These are phyloP conservation scores for Apiotrichum montevideense DNA, from an alignment of 1,284 basidiomycete genomes.

Conservation along the genomic window DNA sequence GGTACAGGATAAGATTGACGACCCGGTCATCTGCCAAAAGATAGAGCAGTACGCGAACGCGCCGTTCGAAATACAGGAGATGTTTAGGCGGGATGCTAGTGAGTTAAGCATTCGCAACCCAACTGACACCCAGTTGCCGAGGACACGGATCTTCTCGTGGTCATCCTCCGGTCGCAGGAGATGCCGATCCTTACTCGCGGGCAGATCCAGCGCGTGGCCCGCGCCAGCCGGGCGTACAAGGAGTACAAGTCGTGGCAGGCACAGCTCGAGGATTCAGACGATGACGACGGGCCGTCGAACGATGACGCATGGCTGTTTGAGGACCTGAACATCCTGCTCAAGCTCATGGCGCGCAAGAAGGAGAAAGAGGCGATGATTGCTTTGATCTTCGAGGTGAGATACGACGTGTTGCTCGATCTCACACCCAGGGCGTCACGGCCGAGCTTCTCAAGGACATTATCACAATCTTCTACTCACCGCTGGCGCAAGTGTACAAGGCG, in stretches of 20 bases:
- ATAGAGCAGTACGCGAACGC: conserved; percentile 79
- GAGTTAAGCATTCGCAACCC: conserved; percentile 25
- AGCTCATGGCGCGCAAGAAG: conserved; percentile 68
- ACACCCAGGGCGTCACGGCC: conserved; percentile 74
- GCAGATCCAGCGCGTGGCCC: conserved; percentile 70
- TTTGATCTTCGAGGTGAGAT: conserved; percentile 81
- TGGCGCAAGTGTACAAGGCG: conserved; percentile 97
- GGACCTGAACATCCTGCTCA: conserved; percentile 71
- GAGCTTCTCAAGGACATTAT: conserved; percentile 97
- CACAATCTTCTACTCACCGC: conserved; percentile 95
- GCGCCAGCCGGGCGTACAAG: conserved; percentile 68
- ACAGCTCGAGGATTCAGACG: conserved; percentile 70
- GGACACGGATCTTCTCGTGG: conserved; percentile 69
- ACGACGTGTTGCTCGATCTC: not conserved
- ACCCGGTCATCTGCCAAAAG: conserved; percentile 81
- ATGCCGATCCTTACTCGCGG: conserved; percentile 65
- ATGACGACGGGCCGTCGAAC: conserved; percentile 83
- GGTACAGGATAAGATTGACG: conserved; percentile 82
- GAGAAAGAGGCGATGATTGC: conserved; percentile 91
- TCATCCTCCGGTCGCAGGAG: conserved; percentile 75
- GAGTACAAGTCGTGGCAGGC: conserved; percentile 62
- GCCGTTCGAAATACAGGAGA: conserved; percentile 76
- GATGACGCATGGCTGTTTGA: conserved; percentile 94
- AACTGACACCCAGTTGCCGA: conserved; percentile 54
- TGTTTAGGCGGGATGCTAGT: conserved; percentile 73